These are phyloP conservation scores for Puccinia hordei DNA, from an alignment of 1,284 basidiomycete species.

Conservation along the genomic window DNA sequence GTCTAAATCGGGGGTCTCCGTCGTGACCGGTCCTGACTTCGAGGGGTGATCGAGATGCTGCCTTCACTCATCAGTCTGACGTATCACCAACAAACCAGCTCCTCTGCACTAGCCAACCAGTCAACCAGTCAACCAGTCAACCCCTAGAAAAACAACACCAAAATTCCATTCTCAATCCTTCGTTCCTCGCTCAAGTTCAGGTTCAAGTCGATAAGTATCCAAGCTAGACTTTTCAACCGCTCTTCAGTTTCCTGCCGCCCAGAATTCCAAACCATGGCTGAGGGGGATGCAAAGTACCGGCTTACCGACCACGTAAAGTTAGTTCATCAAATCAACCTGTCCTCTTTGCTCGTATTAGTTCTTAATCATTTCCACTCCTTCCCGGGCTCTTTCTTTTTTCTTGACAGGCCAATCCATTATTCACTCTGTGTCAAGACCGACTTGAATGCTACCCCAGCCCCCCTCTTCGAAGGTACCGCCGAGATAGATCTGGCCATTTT, in stretches of 20 bases:
- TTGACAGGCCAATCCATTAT: conserved; percentile 43
- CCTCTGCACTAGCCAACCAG: no score
- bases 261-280: background rate
- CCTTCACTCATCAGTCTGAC: no score
- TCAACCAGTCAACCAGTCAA: no score
- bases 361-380: background rate
- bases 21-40: background rate
- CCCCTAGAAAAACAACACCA: background rate
- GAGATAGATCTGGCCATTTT: conserved; percentile 41
- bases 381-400: background rate
- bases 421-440: conserved; percentile 46
- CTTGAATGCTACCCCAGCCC: conserved; percentile 41
- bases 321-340: background rate
- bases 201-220: conserved; percentile 12
- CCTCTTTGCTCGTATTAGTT: background rate
- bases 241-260: background rate
- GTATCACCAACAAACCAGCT: no score
- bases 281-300: conserved; percentile 32
- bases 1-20: no score
- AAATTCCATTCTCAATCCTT: conserved; percentile 9
- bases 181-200: background rate
- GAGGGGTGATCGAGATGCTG: no score
- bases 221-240: conserved; percentile 15
- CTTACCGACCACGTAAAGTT: conserved; percentile 33
- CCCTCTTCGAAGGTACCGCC: conserved; percentile 43